Conservation (phyloP, 257 asterid species). For the Nicotiana noctiflora region DNA sequence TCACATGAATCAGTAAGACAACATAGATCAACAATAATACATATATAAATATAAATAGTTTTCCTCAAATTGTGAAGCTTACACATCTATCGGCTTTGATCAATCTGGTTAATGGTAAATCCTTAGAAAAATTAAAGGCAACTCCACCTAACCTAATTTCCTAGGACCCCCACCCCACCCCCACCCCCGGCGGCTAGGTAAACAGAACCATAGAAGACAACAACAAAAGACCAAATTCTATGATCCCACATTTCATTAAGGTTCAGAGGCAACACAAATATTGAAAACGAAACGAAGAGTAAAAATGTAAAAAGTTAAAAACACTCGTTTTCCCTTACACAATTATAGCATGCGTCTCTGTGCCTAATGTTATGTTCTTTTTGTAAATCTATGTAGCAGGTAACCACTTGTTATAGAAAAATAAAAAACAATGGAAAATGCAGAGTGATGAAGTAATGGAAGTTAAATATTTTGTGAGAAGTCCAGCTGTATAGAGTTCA, state of each 20-base stretch:
- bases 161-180: not conserved
- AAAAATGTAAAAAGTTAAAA: not conserved
- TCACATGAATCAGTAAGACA: not conserved
- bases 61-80: not conserved
- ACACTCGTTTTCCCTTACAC: not conserved
- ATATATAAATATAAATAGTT: not conserved
- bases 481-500: constrained; percentile 34
- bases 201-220: constrained; percentile 9
- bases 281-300: not conserved
- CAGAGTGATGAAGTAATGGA: constrained; percentile 16
- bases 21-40: no score
- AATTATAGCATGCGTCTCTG: constrained; percentile 1
- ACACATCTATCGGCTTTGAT: not conserved
- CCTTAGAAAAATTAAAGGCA: not conserved
- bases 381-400: constrained; percentile 25
- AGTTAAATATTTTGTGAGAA: not conserved
- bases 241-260: not conserved
- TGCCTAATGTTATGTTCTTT: not conserved
- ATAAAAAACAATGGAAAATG: not conserved
- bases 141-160: not conserved
- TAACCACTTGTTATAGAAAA: constrained; percentile 10
- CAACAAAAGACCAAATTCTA: not conserved
- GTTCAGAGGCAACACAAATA: not conserved
- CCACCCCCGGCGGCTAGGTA: constrained; percentile 3
- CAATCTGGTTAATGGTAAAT: not conserved